Conservation (phyloP, 1,284 basidiomycete species). For the Ceratobasidium theobromae region DNA sequence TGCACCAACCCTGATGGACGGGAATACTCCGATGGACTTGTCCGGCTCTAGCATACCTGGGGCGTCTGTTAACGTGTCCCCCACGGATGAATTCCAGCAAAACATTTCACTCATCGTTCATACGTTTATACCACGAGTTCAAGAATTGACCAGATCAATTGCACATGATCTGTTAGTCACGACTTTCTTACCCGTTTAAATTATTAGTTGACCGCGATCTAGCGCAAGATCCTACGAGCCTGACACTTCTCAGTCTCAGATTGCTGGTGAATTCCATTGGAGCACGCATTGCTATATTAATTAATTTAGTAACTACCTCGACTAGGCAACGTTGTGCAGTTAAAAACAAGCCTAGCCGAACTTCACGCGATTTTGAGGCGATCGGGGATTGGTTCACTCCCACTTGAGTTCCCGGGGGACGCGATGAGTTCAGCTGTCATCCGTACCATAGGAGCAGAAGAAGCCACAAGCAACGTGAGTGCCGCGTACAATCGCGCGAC, state of each 20-base stretch:
- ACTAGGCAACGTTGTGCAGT: slow-evolving; percentile 21
- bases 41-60: slow-evolving; percentile 6
- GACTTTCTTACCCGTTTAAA: too few species aligned
- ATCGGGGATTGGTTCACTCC: slow-evolving; percentile 12
- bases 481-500: slow-evolving; percentile 18
- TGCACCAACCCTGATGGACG: slow-evolving; percentile 18
- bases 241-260: slow-evolving; percentile 6
- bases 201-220: not conserved
- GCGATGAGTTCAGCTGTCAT: not conserved
- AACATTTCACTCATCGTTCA: slow-evolving; percentile 10
- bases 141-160: slow-evolving; percentile 23
- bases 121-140: slow-evolving; percentile 29
- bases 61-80: not conserved
- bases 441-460: not conserved
- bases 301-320: not conserved
- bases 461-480: slow-evolving; percentile 9
- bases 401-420: not conserved
- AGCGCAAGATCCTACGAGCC: slow-evolving; percentile 25
- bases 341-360: slow-evolving; percentile 20
- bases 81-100: slow-evolving; percentile 22
- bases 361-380: slow-evolving; percentile 22
- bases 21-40: slow-evolving; percentile 16
- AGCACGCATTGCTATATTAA: too few species aligned
- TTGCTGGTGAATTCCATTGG: not conserved
- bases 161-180: slow-evolving; percentile 21